These are phyloP conservation scores for Termitomyces sp. DNA, from an alignment of 768 basidiomycete species.

Conservation along the genomic window DNA sequence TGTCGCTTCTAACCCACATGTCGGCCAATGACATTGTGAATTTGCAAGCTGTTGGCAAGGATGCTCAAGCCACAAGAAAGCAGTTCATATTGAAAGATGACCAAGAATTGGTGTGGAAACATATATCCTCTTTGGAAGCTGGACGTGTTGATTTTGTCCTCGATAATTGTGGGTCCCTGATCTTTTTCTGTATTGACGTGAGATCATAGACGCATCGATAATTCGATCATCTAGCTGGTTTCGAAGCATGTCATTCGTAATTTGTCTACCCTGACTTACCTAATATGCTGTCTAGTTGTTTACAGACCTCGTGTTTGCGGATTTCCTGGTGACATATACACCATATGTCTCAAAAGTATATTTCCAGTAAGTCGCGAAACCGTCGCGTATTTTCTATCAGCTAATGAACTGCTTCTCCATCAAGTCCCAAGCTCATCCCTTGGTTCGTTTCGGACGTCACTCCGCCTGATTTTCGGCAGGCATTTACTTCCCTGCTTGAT, in stretches of 20 bases:
- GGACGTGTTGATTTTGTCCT: slow-evolving; percentile 79
- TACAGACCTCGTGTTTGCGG: slow-evolving; percentile 90
- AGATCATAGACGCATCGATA: background rate
- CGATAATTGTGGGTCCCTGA: slow-evolving; percentile 69
- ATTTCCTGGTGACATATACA: slow-evolving; percentile 87
- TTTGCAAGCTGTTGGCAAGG: slow-evolving; percentile 76
- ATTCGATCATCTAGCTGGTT: slow-evolving; percentile 59
- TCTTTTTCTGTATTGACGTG: background rate
- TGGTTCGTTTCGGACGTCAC: slow-evolving; percentile 98
- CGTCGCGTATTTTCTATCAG: background rate
- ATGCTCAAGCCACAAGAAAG: slow-evolving; percentile 72
- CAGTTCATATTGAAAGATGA: slow-evolving; percentile 85
- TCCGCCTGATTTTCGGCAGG: slow-evolving; percentile 70
- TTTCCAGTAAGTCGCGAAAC: slow-evolving; percentile 67
- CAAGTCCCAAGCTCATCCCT: slow-evolving; percentile 86
- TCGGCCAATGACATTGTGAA: slow-evolving; percentile 76
- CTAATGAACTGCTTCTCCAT: background rate
- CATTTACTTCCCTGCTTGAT: slow-evolving; percentile 53
- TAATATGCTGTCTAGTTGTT: slow-evolving; percentile 53
- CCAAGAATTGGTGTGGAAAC: slow-evolving; percentile 66
- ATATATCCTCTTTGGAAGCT: slow-evolving; percentile 50
- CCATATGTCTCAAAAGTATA: slow-evolving; percentile 76
- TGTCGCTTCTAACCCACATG: slow-evolving; percentile 85
- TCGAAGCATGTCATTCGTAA: slow-evolving; percentile 52
- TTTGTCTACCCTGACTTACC: background rate